Base-by-base conservation (phyloP, 345 rosid genomes). In the Euphorbia tirucalli region DNA sequence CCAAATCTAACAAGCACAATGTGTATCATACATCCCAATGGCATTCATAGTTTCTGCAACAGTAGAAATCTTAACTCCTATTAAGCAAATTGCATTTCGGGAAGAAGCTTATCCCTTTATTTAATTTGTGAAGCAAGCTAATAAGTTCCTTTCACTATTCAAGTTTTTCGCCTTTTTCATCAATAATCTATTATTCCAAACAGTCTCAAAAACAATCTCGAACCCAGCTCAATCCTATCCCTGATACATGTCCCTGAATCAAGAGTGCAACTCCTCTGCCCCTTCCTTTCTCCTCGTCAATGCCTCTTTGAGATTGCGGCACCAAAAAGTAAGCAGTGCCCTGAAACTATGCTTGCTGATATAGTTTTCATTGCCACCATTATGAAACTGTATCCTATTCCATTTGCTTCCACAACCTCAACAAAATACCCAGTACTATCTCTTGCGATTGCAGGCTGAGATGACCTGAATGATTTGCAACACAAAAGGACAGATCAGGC, bases 101-200 rank as follows among this genome's bases (percentile, higher is more conserved):
- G 96, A 21, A 88, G 82, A 69, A 88, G 83, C 70, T 90, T 82
- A 1, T 90, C 91, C 87, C 85, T 81, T 73, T 84, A 88, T 82
- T 86, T 86, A 11, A 89, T 87, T 75, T 90, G 91, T 35, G 82
- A 83, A 55, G 87, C 85, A 11, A 88, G 85, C 75, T 83, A 91
- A 46, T 82, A 90, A 0, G 90, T 90, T 11, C 88, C 87, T 0
- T 81, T 35, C 39, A 35, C 7, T 35, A 3, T 35, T 35, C 39
- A 35, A 35, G 39, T 41, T 41, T 41, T 7, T 80, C 6, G 85
- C 81, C 75, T 84, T 74, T 83, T 85, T 82, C 0, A 89, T 72
- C 65, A 87, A 89, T 14, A 82, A 72, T 73, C 84, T 71, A 49
- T 77, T 75, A 35, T 69, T 78, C 70, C 46, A 41, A 41, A 5